These are phyloP conservation scores for Hyphopichia burtonii DNA, from an alignment of 1,139 yeast species.

Conservation along the genomic window DNA sequence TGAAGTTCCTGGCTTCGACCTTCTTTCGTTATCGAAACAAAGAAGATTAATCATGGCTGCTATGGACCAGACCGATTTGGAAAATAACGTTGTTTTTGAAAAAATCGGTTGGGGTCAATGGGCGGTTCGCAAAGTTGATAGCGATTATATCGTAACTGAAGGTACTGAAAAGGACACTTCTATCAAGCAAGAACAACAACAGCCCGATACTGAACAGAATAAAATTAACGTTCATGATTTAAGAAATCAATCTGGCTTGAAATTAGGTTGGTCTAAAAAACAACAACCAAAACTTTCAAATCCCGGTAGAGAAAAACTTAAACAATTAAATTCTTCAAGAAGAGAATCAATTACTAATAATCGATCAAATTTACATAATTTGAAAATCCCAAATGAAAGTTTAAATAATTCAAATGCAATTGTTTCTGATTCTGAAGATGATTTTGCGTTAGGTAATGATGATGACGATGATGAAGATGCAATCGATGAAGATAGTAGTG, in stretches of 20 bases:
- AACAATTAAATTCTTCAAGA: constrained; percentile 17
- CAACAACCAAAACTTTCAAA: constrained; percentile 8
- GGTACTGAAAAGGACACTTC: constrained; percentile 29
- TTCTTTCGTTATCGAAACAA: constrained; percentile 81
- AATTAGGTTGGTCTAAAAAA: constrained; percentile 48
- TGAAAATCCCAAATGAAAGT: constrained; percentile 43
- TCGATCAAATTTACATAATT: constrained; percentile 44
- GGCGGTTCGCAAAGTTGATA: constrained; percentile 68
- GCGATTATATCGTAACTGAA: constrained; percentile 49
- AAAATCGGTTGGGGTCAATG: constrained; percentile 99
- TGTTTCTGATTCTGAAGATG: constrained; percentile 48
- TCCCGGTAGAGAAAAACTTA: constrained; percentile 1
- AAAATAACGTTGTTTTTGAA: constrained; percentile 70
- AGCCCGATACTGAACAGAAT: constrained; percentile 24
- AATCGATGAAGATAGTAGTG: constrained; percentile 18
- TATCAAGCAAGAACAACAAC: not conserved
- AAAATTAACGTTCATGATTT: constrained; percentile 37
- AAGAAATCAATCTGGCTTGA: constrained; percentile 39
- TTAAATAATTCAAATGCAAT: constrained; percentile 27
- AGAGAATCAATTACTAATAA: constrained; percentile 59
- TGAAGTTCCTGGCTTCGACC: constrained; percentile 79
- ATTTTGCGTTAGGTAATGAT: constrained; percentile 35
- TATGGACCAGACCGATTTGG: constrained; percentile 63
- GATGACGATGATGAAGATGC: constrained; percentile 20
- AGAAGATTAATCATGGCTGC: constrained; percentile 88